phyloP scores from a whole-genome alignment of 1,284 basidiomycete genomes.

The Omphalotus olearius region DNA sequence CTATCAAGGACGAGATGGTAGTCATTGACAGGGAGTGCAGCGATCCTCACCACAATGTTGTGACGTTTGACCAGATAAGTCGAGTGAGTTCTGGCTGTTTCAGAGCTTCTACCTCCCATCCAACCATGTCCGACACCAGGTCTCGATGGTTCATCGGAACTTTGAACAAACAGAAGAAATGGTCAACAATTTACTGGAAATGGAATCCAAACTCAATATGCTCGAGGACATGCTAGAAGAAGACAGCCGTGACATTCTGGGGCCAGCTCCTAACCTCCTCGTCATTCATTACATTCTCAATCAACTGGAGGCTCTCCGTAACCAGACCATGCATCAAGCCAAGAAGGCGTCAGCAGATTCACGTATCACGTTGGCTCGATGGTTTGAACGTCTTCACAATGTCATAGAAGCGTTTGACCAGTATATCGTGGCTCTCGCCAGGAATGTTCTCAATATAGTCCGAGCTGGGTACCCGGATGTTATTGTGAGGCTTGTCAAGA shows the following conservation, averaged over 20 bases:
- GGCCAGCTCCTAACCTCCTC: conserved; percentile 85
- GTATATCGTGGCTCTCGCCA: conserved; percentile 79
- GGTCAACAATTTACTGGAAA: conserved; percentile 87
- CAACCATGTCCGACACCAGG: conserved; percentile 40
- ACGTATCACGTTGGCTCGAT: conserved; percentile 64
- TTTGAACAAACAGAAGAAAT: conserved; percentile 95
- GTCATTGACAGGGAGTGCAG: conserved; percentile 78
- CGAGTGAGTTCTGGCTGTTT: conserved; percentile 50
- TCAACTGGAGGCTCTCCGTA: conserved; percentile 90
- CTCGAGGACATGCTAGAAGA: conserved; percentile 76
- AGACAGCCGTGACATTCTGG: conserved; percentile 73
- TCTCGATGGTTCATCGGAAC: conserved; percentile 93
- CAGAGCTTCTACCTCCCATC: not conserved
- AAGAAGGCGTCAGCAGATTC: conserved; percentile 77
- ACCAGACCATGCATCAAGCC: conserved; percentile 89
- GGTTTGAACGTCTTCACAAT: conserved; percentile 87
- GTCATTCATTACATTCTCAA: conserved; percentile 88
- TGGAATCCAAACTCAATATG: conserved; percentile 80
- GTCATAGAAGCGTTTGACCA: conserved; percentile 84
- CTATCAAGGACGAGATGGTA: conserved; percentile 91
- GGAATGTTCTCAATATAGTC: conserved; percentile 77
- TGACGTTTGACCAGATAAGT: conserved; percentile 90
- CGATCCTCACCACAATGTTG: conserved; percentile 68
- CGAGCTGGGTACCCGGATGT: conserved; percentile 80
- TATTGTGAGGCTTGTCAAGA: conserved; percentile 89